Percentiles rank a stretch among this genome's conserved stretches.
These are phyloP conservation scores for Emergomyces orientalis DNA, from an alignment of 2,329 filamentous ascomycete species.

Conservation along the genomic window DNA sequence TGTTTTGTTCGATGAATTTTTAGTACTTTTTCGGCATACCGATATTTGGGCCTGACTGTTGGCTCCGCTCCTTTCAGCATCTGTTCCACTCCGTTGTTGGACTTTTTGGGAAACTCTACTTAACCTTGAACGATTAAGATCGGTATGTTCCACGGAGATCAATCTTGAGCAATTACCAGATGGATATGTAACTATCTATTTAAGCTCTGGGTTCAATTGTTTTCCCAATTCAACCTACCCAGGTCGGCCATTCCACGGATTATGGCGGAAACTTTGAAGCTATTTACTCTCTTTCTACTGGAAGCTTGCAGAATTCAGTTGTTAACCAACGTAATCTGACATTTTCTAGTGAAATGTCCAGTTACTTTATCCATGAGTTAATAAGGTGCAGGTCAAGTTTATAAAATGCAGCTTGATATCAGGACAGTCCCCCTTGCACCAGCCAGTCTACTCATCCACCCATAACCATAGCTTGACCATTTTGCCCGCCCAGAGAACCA, in stretches of 20 bases:
- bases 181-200: neutral
- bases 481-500: too few relatives aligned
- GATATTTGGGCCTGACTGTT: too few relatives aligned
- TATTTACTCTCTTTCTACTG: neutral
- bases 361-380: neutral
- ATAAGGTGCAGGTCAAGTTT: neutral
- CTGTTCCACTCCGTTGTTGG: too few relatives aligned
- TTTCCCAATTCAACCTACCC: neutral
- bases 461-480: neutral
- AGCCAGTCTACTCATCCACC: neutral
- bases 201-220: neutral
- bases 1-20: too few relatives aligned
- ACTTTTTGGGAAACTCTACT: neutral
- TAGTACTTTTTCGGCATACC: too few relatives aligned
- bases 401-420: neutral
- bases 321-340: neutral
- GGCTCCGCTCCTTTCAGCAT: too few relatives aligned
- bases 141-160: too few relatives aligned
- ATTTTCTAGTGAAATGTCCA: neutral
- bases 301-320: neutral
- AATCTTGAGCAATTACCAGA: too few relatives aligned
- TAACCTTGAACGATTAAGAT: too few relatives aligned
- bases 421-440: too few relatives aligned
- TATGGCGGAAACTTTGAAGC: neutral
- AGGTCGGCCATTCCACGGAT: neutral